A percentile compares a stretch with the other conserved stretches of the same genome.
phyloP scores from a whole-genome alignment of 148 eudicot species.

The Amaranthus cruentus region DNA sequence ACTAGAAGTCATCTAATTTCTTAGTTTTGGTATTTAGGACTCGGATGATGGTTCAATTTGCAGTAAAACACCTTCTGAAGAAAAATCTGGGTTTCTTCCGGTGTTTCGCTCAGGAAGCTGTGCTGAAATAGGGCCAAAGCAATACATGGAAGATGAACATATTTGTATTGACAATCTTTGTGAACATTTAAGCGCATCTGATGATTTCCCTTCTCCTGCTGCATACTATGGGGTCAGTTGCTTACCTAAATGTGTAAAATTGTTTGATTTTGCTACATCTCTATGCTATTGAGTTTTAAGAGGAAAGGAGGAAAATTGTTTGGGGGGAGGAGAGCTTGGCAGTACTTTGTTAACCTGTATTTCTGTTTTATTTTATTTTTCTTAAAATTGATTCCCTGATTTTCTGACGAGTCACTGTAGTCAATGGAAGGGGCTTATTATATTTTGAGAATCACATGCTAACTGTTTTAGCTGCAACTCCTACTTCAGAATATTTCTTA shows the following conservation, averaged over 20 bases:
- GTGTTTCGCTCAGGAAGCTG: constrained; percentile 82
- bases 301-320: background rate
- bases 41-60: constrained; percentile 30
- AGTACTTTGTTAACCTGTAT: background rate
- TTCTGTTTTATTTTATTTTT: too few species aligned
- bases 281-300: background rate
- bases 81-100: constrained; percentile 44
- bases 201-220: constrained; percentile 56
- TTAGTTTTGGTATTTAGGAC: constrained; percentile 38
- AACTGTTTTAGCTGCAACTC: background rate
- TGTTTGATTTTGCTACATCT: background rate
- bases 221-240: constrained; percentile 80
- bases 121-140: constrained; percentile 85
- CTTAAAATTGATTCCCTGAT: background rate
- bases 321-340: too few species aligned
- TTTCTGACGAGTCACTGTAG: background rate
- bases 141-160: constrained; percentile 84
- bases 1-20: background rate
- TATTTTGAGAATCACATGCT: background rate
- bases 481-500: background rate
- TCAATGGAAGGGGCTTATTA: too few species aligned
- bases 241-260: background rate
- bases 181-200: constrained; percentile 42
- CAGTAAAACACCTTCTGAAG: constrained; percentile 39
- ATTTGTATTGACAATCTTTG: constrained; percentile 67